Evolutionary conservation across 2,329 filamentous ascomycete genomes (phyloP).

Genomic region (Monosporascus sp.): DNA sequence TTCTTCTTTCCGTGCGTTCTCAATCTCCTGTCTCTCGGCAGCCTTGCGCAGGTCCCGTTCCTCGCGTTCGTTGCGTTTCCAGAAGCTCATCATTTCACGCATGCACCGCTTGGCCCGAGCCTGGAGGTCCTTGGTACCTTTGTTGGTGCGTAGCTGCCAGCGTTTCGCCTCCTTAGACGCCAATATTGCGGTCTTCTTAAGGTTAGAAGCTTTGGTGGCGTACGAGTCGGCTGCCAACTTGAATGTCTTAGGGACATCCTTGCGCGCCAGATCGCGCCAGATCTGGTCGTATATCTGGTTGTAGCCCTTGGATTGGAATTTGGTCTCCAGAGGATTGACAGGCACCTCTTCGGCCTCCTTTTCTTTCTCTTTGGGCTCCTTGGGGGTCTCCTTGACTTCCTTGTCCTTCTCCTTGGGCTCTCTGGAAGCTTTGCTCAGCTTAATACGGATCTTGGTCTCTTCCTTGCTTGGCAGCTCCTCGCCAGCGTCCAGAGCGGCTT

Average conservation of each 20-base stretch:
- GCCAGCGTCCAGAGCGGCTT: conserved; percentile 74
- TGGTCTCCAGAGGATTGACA: conserved; percentile 48
- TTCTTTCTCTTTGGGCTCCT: conserved; percentile 38
- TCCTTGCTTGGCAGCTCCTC: conserved; percentile 60
- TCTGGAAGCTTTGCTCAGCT: conserved; percentile 48
- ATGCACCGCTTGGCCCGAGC: conserved; percentile 95
- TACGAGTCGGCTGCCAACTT: conserved; percentile 84
- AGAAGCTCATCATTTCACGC: conserved; percentile 99
- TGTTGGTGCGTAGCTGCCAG: conserved; percentile 97
- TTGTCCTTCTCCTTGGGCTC: conserved; percentile 36
- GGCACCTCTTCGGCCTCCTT: conserved; percentile 28
- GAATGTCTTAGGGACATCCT: conserved; percentile 88
- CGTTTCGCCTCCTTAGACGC: conserved; percentile 95
- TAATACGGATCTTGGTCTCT: conserved; percentile 59
- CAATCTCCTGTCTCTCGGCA: conserved; percentile 91
- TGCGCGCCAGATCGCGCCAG: conserved; percentile 88
- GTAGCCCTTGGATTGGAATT: conserved; percentile 85
- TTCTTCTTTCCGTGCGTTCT: conserved; percentile 94
- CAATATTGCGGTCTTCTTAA: conserved; percentile 94
- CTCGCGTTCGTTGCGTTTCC: conserved; percentile 97
- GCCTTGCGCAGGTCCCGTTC: conserved; percentile 91
- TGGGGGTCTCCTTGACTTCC: conserved; percentile 33
- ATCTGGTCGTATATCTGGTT: conserved; percentile 98
- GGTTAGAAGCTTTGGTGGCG: conserved; percentile 83
- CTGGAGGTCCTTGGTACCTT: conserved; percentile 96